phyloP scores from a whole-genome alignment of 2,329 filamentous ascomycete genomes.

The Leptographium radiaticola region DNA sequence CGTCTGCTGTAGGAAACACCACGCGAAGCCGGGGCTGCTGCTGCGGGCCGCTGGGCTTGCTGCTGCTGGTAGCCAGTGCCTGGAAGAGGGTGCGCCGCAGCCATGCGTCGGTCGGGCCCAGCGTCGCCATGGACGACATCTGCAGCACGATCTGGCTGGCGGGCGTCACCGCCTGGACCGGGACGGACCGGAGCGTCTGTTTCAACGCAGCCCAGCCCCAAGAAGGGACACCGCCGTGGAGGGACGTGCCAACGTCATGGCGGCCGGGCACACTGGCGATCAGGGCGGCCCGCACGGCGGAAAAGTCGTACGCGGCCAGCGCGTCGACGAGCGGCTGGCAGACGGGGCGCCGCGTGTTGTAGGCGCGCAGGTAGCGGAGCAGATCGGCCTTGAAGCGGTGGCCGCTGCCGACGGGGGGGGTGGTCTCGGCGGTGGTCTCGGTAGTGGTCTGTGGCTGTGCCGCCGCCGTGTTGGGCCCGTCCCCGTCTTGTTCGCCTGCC shows the following conservation, averaged over 20 bases:
- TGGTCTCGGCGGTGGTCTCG: background rate
- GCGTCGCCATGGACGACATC: conserved; percentile 70
- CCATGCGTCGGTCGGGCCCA: conserved; percentile 61
- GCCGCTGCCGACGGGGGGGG: conserved; percentile 38
- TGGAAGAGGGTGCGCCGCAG: conserved; percentile 51
- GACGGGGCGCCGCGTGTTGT: conserved; percentile 43
- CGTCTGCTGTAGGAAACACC: conserved; percentile 68
- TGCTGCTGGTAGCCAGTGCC: conserved; percentile 24
- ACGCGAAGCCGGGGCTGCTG: conserved; percentile 47
- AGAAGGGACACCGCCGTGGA: conserved; percentile 27
- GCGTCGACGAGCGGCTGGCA: conserved; percentile 42
- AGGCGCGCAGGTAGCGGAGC: conserved; percentile 56
- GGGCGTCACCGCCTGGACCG: conserved; percentile 21
- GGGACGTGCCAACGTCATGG: conserved; percentile 23
- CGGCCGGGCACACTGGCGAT: conserved; percentile 68
- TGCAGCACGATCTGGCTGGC: conserved; percentile 44
- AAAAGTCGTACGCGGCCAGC: conserved; percentile 56
- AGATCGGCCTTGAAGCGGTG: conserved; percentile 63
- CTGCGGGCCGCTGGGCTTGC: background rate
- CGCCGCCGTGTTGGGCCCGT: no score
- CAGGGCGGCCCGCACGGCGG: conserved; percentile 52
- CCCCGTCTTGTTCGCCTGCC: no score
- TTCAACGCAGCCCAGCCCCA: conserved; percentile 68
- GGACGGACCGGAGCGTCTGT: conserved; percentile 42
- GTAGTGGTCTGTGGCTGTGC: no score